phyloP scores from a whole-genome alignment of 805 yeast species.

The Candida dendrica region DNA sequence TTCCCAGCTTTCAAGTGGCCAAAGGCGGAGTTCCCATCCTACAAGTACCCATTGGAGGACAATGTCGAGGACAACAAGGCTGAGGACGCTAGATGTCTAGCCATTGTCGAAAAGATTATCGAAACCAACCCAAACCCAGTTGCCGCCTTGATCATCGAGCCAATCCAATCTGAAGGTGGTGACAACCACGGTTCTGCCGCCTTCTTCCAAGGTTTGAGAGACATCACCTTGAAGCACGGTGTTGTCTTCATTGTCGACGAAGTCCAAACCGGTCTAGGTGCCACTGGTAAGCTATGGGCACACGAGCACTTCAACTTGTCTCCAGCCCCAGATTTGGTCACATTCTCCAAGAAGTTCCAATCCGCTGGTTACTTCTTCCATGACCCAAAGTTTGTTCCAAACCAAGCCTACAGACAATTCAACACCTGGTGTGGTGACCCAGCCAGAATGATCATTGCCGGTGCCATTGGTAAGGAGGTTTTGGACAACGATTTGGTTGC shows the following conservation, averaged over 20 bases:
- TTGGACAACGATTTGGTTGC: constrained; percentile 50
- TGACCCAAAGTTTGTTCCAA: constrained; percentile 66
- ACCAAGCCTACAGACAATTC: constrained; percentile 79
- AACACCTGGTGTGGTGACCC: constrained; percentile 95
- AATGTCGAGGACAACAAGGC: constrained; percentile 53
- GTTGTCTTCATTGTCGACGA: constrained; percentile 75
- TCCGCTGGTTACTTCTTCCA: constrained; percentile 83
- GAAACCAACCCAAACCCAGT: constrained; percentile 66
- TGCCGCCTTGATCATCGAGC: constrained; percentile 87
- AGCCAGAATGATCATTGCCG: constrained; percentile 68
- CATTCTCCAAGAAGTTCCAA: constrained; percentile 85
- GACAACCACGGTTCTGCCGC: constrained; percentile 76
- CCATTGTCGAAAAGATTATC: constrained; percentile 65
- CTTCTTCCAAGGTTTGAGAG: constrained; percentile 80
- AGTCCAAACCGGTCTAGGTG: constrained; percentile 88
- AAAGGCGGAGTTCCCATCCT: constrained; percentile 83
- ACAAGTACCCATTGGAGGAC: constrained; percentile 76
- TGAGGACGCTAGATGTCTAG: constrained; percentile 80
- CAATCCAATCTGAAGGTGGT: constrained; percentile 89
- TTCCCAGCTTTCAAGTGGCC: constrained; percentile 97
- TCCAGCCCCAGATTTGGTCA: constrained; percentile 76
- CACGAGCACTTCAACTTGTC: constrained; percentile 77
- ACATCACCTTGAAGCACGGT: constrained; percentile 61
- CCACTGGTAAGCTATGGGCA: constrained; percentile 82
- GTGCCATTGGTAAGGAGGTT: constrained; percentile 64